Base-by-base conservation (phyloP, 192 early-diverging fungal genomes). In the Haplosporangium gracile region DNA sequence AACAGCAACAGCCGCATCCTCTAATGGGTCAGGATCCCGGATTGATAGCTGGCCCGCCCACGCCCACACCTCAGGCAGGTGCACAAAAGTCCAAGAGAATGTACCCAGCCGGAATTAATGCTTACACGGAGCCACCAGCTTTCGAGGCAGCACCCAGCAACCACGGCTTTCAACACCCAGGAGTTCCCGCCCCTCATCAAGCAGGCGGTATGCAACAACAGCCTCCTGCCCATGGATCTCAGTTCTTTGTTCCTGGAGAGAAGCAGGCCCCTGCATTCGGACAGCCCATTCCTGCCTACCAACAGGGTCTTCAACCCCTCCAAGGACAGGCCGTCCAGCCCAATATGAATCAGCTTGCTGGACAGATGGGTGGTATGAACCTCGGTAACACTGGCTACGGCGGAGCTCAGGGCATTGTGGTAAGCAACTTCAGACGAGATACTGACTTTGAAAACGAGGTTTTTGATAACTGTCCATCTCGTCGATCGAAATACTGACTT, bases 71-170 rank as follows among this genome's bases (percentile, higher is more conserved):
- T 10, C 77, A 77, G 18, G 65, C 74, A 40, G 76, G 76, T 71
- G 22, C 81, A 13, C 89, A 88, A 57, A 88, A 89, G 71, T 78
- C 86, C 34, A 92, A 92, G 80, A 75, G 92, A 68, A 82, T 90
- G 82, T 92, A 92, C 79, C 92, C 92, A 24, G 83, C 90, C 5
- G 88, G 91, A 60, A 91, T 89, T 40, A 80, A 89, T 45, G 76
- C 88, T 0, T 92, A 90, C 53, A 63, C 80, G 26, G 90, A 90
- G 26, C 69, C 85, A 20, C 43, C 77, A 18, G 24, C 76, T 2
- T 87, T 88, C 38, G 82, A 79, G 55, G 68, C 77, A 60, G 74
- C 74, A n/a, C 85, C 84, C 16, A 79, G 83, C 47, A 83, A 79
- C 71, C n/a, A 26, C 0, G 72, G 76, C 26, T 89, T 79, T 57